These are phyloP conservation scores for Aspergillus cristatus DNA, from an alignment of 495 filamentous ascomycete species.

Conservation along the genomic window DNA sequence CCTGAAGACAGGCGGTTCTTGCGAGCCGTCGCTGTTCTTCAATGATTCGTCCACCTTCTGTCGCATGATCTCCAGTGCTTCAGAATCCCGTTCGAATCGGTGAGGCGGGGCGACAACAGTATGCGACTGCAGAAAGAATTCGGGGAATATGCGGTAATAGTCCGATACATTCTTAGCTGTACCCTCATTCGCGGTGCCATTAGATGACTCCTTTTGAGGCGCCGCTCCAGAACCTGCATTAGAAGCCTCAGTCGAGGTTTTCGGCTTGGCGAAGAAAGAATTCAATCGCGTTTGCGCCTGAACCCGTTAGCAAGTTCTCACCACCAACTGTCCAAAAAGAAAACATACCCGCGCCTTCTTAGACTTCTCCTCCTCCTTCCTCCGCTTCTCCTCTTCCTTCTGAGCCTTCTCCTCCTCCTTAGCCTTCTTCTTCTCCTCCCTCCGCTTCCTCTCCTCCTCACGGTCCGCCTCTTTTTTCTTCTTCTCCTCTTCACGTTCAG, in stretches of 20 bases:
- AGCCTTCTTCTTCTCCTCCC: conserved; percentile 15
- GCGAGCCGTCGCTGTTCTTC: conserved; percentile 15
- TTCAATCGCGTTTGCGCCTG: conserved; percentile 52
- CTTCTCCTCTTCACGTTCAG: conserved; percentile 38
- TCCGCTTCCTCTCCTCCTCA: conserved; percentile 27
- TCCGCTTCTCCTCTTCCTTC: conserved; percentile 17
- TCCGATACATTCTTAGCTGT: conserved; percentile 33
- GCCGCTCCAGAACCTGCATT: conserved; percentile 13
- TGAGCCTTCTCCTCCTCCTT: conserved; percentile 39
- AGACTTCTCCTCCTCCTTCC: conserved; percentile 49
- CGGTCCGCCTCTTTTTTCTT: conserved; percentile 33
- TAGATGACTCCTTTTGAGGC: conserved; percentile 12
- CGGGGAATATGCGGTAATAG: conserved; percentile 65
- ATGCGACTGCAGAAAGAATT: conserved; percentile 65
- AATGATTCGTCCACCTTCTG: conserved; percentile 39
- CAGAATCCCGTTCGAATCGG: conserved; percentile 46
- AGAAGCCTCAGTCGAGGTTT: conserved; percentile 15
- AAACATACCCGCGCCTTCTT: conserved; percentile 58
- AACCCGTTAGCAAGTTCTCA: conserved; percentile 6
- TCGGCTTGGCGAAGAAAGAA: conserved; percentile 51
- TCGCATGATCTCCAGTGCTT: conserved; percentile 36
- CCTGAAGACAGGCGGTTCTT: conserved; percentile 34
- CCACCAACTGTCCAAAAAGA: not conserved
- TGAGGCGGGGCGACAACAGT: conserved; percentile 50
- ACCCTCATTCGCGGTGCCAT: conserved; percentile 8